phyloP scores from a whole-genome alignment of 768 basidiomycete genomes.

The Crassisporium funariophilum region DNA sequence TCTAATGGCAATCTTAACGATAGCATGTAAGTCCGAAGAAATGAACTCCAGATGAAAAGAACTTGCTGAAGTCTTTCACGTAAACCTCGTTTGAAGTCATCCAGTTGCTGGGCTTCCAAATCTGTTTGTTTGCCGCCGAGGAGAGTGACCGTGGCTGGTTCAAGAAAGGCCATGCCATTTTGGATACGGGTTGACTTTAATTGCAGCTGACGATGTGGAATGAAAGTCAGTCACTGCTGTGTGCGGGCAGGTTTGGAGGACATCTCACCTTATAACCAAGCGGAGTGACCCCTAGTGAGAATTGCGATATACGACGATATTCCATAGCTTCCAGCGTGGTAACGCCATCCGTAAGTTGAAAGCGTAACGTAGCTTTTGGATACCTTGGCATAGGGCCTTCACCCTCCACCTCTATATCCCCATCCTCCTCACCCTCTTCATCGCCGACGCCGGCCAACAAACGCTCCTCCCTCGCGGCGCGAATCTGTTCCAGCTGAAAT shows the following conservation, averaged over 20 bases:
- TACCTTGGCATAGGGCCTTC: conserved; percentile 83
- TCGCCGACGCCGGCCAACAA: conserved; percentile 51
- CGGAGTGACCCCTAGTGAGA: conserved; percentile 74
- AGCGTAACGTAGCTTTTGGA: conserved; percentile 74
- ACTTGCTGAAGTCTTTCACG: conserved; percentile 69
- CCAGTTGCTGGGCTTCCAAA: conserved; percentile 57
- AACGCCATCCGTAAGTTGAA: conserved; percentile 80
- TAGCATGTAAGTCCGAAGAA: conserved; percentile 5
- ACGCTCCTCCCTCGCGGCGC: conserved; percentile 65
- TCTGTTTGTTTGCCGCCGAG: conserved; percentile 68
- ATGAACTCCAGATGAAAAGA: conserved; percentile 1
- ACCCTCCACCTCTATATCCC: conserved; percentile 60
- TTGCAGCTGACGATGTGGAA: conserved; percentile 51
- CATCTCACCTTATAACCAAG: conserved; percentile 78
- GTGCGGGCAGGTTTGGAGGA: not conserved
- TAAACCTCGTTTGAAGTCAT: conserved; percentile 63
- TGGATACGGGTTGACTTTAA: conserved; percentile 70
- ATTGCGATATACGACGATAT: conserved; percentile 61
- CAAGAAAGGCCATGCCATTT: conserved; percentile 74
- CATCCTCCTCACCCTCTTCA: conserved; percentile 50
- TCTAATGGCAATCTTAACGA: conserved; percentile 21
- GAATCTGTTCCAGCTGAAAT: conserved; percentile 71
- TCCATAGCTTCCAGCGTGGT: conserved; percentile 75
- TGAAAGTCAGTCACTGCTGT: not conserved
- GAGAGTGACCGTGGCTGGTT: conserved; percentile 63